Percentiles rank a stretch among this genome's conserved stretches.
phyloP scores from a whole-genome alignment of 2,329 filamentous ascomycete genomes.

The Hyphodiscus sp. region DNA sequence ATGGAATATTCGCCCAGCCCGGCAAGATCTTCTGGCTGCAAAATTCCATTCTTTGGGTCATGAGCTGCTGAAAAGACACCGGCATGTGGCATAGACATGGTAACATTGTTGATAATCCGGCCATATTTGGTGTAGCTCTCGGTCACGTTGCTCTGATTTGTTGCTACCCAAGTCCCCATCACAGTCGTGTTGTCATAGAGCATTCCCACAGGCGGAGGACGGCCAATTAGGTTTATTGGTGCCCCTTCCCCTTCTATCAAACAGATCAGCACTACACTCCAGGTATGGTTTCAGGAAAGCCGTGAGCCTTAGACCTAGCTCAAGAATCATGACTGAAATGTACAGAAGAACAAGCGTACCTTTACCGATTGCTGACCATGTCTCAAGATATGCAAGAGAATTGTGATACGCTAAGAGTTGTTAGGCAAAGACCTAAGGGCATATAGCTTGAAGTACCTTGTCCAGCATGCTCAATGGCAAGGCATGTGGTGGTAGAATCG shows the following conservation, averaged over 20 bases:
- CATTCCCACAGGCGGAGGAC: constrained; percentile 56
- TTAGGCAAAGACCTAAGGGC: background rate
- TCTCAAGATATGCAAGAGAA: constrained; percentile 51
- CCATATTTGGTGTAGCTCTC: constrained; percentile 41
- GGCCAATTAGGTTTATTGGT: constrained; percentile 34
- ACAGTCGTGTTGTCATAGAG: constrained; percentile 70
- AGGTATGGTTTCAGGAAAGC: no score
- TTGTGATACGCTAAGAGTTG: constrained; percentile 53
- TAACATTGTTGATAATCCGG: constrained; percentile 67
- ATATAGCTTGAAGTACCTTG: constrained; percentile 36
- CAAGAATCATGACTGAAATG: no score
- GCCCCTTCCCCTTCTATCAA: constrained; percentile 35
- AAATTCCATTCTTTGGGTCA: constrained; percentile 54
- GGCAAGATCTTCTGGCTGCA: constrained; percentile 59
- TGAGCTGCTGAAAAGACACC: constrained; percentile 59
- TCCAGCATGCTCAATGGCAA: constrained; percentile 63
- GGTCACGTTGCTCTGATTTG: constrained; percentile 44
- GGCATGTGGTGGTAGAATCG: constrained; percentile 48
- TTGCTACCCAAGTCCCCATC: constrained; percentile 61
- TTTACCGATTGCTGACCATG: constrained; percentile 44
- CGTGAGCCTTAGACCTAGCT: no score
- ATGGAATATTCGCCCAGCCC: constrained; percentile 65
- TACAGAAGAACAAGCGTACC: background rate
- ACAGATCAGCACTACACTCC: no score
- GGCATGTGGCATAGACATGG: constrained; percentile 69